These are phyloP conservation scores for Thalassiosira mediterranea DNA, from an alignment of 352 stramenopile genomes.

Conservation along the genomic window DNA sequence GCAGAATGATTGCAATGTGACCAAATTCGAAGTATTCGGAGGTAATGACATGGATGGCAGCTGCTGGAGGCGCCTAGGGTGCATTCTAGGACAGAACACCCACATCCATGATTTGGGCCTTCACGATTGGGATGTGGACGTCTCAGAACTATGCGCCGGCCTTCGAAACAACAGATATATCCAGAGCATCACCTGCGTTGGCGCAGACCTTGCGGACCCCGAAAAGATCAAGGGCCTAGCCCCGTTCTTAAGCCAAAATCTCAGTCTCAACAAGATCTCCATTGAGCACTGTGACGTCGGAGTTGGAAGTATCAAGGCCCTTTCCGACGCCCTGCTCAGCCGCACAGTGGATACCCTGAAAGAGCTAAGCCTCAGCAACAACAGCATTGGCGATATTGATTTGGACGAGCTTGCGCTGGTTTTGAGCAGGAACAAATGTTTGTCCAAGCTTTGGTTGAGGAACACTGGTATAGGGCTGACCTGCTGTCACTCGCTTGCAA, in stretches of 20 bases:
- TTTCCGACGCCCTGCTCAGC: conserved; percentile 20
- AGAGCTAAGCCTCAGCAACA: conserved; percentile 13
- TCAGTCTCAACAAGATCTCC: conserved; percentile 19
- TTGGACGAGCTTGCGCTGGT: conserved; percentile 21
- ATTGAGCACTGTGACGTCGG: conserved; percentile 4
- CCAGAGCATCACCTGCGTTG: conserved; percentile 1
- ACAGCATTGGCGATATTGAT: conserved; percentile 20
- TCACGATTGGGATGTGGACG: not conserved
- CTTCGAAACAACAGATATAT: conserved; percentile 20
- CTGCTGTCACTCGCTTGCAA: conserved; percentile 21
- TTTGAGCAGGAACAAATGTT: conserved; percentile 19
- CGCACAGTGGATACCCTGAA: conserved; percentile 20
- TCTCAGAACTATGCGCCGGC: not conserved
- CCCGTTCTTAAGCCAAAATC: conserved; percentile 28
- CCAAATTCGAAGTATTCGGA: not conserved
- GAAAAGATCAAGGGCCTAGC: conserved; percentile 7
- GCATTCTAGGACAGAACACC: conserved; percentile 24
- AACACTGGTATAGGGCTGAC: conserved; percentile 11
- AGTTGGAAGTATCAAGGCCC: not conserved
- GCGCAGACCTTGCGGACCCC: conserved; percentile 2
- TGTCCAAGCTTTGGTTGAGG: conserved; percentile 1
- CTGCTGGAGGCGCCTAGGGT: conserved; percentile 8
- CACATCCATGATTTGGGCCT: conserved; percentile 9
- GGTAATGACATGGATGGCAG: conserved; percentile 3
- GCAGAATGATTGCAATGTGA: conserved; percentile 13